Evolutionary conservation across 257 asterid species (phyloP).

Genomic region (Solanum stenotomum): DNA sequence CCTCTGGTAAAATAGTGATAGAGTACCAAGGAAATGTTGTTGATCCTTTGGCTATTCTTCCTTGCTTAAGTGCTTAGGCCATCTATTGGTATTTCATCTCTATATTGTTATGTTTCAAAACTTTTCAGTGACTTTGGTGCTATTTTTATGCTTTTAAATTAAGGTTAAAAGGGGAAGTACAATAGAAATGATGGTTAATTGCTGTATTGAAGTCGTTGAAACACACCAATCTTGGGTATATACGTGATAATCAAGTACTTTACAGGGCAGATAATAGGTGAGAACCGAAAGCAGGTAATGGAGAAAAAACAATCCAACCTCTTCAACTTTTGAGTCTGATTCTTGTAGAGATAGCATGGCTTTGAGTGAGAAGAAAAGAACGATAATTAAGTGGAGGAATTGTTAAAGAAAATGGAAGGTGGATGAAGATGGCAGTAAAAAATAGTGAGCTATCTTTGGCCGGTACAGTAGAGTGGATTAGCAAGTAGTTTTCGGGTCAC

Average conservation of each 20-base stretch:
- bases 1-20: not conserved
- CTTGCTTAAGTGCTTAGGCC: not conserved
- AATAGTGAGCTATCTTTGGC: not conserved
- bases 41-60: not conserved
- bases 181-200: not conserved
- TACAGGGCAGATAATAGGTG: not conserved
- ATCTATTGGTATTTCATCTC: not conserved
- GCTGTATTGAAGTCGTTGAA: not conserved
- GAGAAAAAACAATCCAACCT: not conserved
- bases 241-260: not conserved
- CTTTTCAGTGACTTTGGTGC: not conserved
- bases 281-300: not conserved
- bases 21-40: not conserved
- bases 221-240: not conserved
- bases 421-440: not conserved
- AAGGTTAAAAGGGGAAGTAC: not conserved
- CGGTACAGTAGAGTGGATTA: not conserved
- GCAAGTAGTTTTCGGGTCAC: not conserved
- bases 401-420: not conserved
- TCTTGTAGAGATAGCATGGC: not conserved
- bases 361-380: not conserved
- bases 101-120: not conserved
- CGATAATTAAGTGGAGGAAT: not conserved
- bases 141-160: not conserved
- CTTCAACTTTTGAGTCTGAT: not conserved